phyloP scores from a whole-genome alignment of 225 moss, liverwort and hornwort genomes.

The Sphagnum tenellum region DNA sequence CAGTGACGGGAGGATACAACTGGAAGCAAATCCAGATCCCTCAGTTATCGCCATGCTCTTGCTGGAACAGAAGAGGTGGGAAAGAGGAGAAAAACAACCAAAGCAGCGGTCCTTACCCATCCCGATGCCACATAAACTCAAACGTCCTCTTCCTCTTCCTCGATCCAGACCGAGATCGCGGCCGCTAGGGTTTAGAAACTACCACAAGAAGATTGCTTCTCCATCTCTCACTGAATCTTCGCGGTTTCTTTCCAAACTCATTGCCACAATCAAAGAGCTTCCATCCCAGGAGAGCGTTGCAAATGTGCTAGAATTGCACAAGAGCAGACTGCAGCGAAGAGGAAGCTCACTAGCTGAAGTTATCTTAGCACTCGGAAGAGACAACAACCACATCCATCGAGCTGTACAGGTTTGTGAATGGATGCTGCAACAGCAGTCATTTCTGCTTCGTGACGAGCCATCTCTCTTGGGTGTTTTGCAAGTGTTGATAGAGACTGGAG shows the following conservation, averaged over 20 bases:
- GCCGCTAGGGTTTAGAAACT: neutral
- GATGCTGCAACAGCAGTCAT: constrained; percentile 43
- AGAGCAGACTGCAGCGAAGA: constrained; percentile 31
- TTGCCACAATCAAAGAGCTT: constrained; percentile 34
- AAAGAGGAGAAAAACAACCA: constrained; percentile 19
- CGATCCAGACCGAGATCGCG: constrained; percentile 22
- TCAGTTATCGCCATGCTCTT: constrained; percentile 22
- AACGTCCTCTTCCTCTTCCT: constrained; percentile 49
- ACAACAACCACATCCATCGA: constrained; percentile 19
- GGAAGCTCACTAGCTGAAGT: constrained; percentile 26
- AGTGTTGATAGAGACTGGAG: constrained; percentile 36
- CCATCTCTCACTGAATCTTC: constrained; percentile 4
- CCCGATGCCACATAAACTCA: constrained; percentile 64
- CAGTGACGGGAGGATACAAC: constrained; percentile 25
- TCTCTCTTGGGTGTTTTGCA: constrained; percentile 29
- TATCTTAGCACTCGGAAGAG: constrained; percentile 38
- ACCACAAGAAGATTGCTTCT: constrained; percentile 5
- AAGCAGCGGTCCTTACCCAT: constrained; percentile 44
- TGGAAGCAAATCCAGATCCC: constrained; percentile 49
- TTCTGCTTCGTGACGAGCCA: constrained; percentile 46
- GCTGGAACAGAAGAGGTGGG: neutral
- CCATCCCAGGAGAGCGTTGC: constrained; percentile 32
- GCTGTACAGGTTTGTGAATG: constrained; percentile 55
- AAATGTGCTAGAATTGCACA: constrained; percentile 46
- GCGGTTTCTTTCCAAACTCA: constrained; percentile 27